Base-by-base conservation (phyloP, 129 eudicot species). In the Kitagawia praeruptora region DNA sequence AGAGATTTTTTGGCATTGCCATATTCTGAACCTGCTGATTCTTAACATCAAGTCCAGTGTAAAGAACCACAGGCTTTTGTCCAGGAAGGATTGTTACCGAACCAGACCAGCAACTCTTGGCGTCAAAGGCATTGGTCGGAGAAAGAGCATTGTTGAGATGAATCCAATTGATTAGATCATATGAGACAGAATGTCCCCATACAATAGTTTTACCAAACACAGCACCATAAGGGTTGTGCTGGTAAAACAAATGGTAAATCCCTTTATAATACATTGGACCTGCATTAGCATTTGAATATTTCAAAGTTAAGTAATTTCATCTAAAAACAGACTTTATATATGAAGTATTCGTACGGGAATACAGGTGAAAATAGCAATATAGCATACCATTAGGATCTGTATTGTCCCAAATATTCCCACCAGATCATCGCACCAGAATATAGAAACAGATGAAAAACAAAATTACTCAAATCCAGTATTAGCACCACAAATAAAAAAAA, bases 261-360 rank as follows among this genome's bases (percentile, higher is more conserved):
- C 94, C 94, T 4, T 92, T 92, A 83, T 86, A 92, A 70, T 86
- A 84, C 97, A 89, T 89, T 67, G 97, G 97, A 4, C 94, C 97
- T 92, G 84, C 53, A 74, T 34, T 19, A 41, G 3, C 16, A 31
- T 19, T 27, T 25, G 1, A 10, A 44, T 73, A 9, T 2, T 13
- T 25, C 7, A 10, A n/a, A n/a, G 34, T n/a, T 4, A n/a, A 9
- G 15, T 9, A 9, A 61, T 6, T 61, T 25, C 14, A 25, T 61
- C 14, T 25, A 11, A 61, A 61, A 61, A 61, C 66, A 25, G 58
- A 46, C 39, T 53, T 15, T 16, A 27, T 12, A 40, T n/a, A 25
- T 54, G 63, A 54, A 51, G 23, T 69, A 37, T 38, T 4, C 47
- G 2, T 71, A 73, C 46, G 8, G 19, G 8, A 25, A 42, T 12